A percentile compares a stretch with the other conserved stretches of the same genome.
These are phyloP conservation scores for Clausena lansium DNA, from an alignment of 345 rosid genomes.

Conservation along the genomic window DNA sequence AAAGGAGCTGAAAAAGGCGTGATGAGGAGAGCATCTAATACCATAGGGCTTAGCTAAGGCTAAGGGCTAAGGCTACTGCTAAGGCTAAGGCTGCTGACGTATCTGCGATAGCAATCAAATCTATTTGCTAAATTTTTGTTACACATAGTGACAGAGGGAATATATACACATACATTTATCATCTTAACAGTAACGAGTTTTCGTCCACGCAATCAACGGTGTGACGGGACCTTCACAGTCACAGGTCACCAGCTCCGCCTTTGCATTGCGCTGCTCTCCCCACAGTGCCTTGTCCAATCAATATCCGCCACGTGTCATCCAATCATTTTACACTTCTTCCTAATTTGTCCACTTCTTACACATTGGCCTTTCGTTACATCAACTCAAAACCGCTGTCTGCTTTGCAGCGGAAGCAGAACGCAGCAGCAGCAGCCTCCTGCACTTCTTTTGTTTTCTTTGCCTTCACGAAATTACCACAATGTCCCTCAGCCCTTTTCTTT, in stretches of 20 bases:
- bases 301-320: conserved; percentile 37
- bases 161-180: no score
- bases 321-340: conserved; percentile 35
- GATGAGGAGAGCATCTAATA: no score
- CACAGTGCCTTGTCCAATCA: conserved; percentile 26
- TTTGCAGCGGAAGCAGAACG: not conserved
- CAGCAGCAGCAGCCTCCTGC: not conserved
- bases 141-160: conserved; percentile 7
- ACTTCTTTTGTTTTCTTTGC: not conserved
- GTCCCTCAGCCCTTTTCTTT: not conserved
- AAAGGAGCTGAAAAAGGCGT: no score
- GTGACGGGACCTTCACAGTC: conserved; percentile 42
- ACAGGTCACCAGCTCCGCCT: not conserved
- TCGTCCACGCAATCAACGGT: conserved; percentile 72
- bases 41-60: no score
- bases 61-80: no score
- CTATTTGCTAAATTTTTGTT: not conserved
- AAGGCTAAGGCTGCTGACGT: not conserved
- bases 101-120: not conserved
- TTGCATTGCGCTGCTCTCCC: not conserved
- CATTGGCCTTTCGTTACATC: conserved; percentile 27
- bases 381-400: conserved; percentile 9
- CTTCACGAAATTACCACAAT: not conserved
- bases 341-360: conserved; percentile 20
- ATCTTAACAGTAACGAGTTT: conserved; percentile 10